Base-by-base conservation (phyloP, 352 stramenopile genomes). In the Phytophthora pseudosyringae region DNA sequence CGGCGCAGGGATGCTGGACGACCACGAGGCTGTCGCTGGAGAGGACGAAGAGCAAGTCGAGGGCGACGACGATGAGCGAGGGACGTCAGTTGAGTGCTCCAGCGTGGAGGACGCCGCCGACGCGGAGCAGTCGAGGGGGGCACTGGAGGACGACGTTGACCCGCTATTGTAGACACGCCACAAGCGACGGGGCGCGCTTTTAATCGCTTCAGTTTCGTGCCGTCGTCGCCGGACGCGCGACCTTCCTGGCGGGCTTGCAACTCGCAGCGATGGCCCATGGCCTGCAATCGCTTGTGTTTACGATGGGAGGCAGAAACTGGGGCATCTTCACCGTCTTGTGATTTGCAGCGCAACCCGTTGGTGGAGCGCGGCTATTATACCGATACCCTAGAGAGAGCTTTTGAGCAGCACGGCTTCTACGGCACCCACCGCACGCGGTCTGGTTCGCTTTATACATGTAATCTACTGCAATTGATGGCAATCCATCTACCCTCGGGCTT, bases 201-300 rank as follows among this genome's bases (percentile, higher is more conserved):
- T 65, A 69, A 64, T 69, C 61, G 33, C 16, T 66, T 66, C 47
- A 53, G 33, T 54, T 31, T 56, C 55, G 45, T 31, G 29, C 38
- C 51, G 35, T 68, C 21, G 60, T 68, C 16, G 13, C 25, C 47
- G 46, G 16, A 9, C 10, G 11, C n/a, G 16, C 31, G 31, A 32
- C 48, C 33, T 33, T 48, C 25, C 40, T 29, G n/a, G n/a, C n/a
- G n/a, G n/a, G n/a, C n/a, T n/a, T n/a, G n/a, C n/a, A n/a, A n/a
- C n/a, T n/a, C n/a, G n/a, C n/a, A 44, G 38, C 38, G 21, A 21
- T n/a, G n/a, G n/a, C n/a, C n/a, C n/a, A 21, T 21, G 21, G 21
- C 21, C 21, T 21, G 21, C 39, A 45, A 45, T 45, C 39, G 8
- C 40, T 59, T 45, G 11, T 48, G 54, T 63, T 48, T 55, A 63